phyloP scores from a whole-genome alignment of 2,329 filamentous ascomycete genomes.

The Scopulariopsis brevicaulis region DNA sequence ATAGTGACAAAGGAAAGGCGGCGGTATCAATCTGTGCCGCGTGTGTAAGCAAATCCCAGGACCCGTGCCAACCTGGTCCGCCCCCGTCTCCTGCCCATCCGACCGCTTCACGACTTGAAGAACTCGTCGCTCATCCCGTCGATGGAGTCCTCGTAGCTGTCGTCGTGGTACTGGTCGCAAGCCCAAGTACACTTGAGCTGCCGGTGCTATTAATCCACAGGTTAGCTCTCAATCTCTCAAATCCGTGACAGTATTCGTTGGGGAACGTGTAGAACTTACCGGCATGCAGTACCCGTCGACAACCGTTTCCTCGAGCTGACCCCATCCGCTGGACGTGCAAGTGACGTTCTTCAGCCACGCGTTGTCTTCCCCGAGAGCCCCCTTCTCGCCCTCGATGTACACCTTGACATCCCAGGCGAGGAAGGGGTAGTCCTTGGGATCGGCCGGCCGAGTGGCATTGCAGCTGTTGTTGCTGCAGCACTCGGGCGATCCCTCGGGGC shows the following conservation, averaged over 20 bases:
- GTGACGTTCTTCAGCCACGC: not conserved
- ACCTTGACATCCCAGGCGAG: slow-evolving; percentile 1
- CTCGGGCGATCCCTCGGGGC: not conserved
- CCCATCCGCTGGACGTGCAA: not conserved
- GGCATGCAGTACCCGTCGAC: not conserved
- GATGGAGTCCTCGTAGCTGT: not conserved
- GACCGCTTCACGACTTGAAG: too few species aligned
- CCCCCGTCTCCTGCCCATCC: too few species aligned
- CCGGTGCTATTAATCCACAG: not conserved
- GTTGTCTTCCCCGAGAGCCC: not conserved
- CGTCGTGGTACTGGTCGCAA: not conserved
- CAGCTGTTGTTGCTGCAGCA: slow-evolving; percentile 1
- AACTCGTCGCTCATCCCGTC: not conserved
- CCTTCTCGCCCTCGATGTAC: slow-evolving; percentile 1
- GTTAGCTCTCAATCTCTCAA: too few species aligned
- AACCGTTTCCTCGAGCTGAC: not conserved
- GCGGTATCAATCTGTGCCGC: too few species aligned
- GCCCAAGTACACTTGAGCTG: not conserved
- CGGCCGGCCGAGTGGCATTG: not conserved
- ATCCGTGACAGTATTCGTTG: too few species aligned
- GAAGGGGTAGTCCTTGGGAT: slow-evolving; percentile 1
- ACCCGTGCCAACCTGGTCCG: too few species aligned
- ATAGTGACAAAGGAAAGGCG: too few species aligned
- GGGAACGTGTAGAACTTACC: not conserved
- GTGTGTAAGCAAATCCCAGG: too few species aligned